These are phyloP conservation scores for Penicillium olsonii DNA, from an alignment of 2,329 filamentous ascomycete species.

Conservation along the genomic window DNA sequence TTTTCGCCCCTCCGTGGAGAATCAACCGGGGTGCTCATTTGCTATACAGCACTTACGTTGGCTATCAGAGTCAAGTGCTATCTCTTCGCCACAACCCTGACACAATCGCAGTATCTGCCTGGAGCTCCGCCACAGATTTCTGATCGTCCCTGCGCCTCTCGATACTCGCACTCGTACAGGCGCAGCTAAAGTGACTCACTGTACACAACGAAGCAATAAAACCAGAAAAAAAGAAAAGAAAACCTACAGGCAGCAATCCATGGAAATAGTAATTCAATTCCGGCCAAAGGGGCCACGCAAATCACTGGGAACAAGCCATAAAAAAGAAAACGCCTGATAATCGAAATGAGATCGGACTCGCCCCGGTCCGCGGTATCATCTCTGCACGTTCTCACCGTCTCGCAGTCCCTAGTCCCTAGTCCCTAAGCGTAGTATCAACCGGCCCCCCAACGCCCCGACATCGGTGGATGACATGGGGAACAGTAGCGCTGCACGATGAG, in stretches of 20 bases:
- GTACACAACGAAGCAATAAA: too few species aligned
- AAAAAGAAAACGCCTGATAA: conserved; percentile 22
- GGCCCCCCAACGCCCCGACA: too few species aligned
- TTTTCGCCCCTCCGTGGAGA: neutral
- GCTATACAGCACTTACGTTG: neutral
- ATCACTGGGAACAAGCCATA: conserved; percentile 15
- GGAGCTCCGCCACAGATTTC: too few species aligned
- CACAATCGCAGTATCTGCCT: too few species aligned
- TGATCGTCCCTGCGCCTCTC: neutral
- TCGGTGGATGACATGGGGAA: neutral
- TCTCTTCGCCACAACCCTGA: neutral
- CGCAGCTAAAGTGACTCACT: too few species aligned
- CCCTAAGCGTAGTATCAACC: too few species aligned
- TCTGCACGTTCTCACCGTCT: conserved; percentile 1
- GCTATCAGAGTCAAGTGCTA: neutral
- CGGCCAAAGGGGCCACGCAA: conserved; percentile 21
- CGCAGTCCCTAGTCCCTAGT: too few species aligned
- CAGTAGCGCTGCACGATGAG: too few species aligned
- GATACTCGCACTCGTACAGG: neutral
- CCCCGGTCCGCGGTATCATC: neutral
- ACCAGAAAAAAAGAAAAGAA: neutral
- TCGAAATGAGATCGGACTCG: conserved; percentile 3
- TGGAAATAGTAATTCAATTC: conserved; percentile 16
- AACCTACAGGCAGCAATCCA: neutral
- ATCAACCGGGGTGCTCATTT: neutral